Base-by-base conservation (phyloP, 2,329 filamentous ascomycete species). In the Clathrospora elynae region DNA sequence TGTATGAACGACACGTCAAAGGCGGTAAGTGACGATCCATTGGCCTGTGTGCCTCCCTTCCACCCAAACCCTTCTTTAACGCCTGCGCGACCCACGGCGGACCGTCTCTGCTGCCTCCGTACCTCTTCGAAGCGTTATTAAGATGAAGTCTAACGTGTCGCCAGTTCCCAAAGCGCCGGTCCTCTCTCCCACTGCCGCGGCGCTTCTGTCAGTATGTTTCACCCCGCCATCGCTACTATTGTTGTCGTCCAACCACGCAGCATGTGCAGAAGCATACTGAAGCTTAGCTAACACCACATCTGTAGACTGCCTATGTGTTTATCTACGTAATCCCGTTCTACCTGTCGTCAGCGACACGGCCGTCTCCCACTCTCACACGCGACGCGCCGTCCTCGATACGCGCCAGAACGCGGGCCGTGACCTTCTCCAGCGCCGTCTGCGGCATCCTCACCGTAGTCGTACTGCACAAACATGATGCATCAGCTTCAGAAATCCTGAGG, bases 281-380 rank as follows among this genome's bases (percentile, higher is more conserved):
- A 53, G 34, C 23, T 32, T 26, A 20, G 42, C 60, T 68, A 48
- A 68, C 59, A 33, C 31, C 49, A 35, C 22, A 11, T 37, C 31
- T 53, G 30, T 49, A 88, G 88, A 73, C 91, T 50, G 71, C 85
- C 49, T 95, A 95, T 72, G 95, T 90, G n/a, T 70, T 90, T 57
- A 73, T 90, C 74, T 99, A 97, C 73, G 88, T 99, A 59, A 75
- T 88, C 3, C 92, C 93, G 16, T 90, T 97, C 71, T 96, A 99
- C 75, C 77, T 92, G 51, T 93, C 86, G 13, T 71, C 83, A 3
- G 79, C 83, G 13, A 95, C 92, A 4, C 83, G 91, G 37, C 90
- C 91, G 5, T 93, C 89, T 6, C 80, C 83, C 17, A 82, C 79
- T 40, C 80, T 95, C 18, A 88, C 88, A 48, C 85, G 93, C 64